These are phyloP conservation scores for Syncephalastrum contaminatum DNA, from an alignment of 371 early-diverging fungal genomes.

Conservation along the genomic window DNA sequence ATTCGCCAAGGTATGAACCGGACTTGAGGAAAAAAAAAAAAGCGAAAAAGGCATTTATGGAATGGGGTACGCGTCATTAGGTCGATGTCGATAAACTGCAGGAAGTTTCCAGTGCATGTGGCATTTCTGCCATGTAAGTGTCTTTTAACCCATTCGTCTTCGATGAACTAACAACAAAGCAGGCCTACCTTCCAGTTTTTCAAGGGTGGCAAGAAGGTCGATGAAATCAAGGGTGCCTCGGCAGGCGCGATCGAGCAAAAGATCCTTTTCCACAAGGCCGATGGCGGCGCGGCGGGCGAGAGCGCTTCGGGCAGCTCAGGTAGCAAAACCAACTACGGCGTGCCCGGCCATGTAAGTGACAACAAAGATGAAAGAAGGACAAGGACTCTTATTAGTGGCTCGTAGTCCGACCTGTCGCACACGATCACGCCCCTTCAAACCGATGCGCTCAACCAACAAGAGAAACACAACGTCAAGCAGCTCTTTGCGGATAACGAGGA, in stretches of 20 bases:
- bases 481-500: constrained; percentile 71
- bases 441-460: constrained; percentile 86
- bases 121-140: constrained; percentile 23
- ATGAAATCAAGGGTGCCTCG: constrained; percentile 71
- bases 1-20: constrained; percentile 55
- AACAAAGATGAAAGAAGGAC: neutral
- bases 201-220: constrained; percentile 63
- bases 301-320: constrained; percentile 15
- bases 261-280: constrained; percentile 40
- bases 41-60: neutral
- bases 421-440: constrained; percentile 73
- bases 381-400: too few species aligned
- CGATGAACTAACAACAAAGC: too few species aligned
- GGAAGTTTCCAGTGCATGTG: constrained; percentile 33
- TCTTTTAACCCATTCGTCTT: too few species aligned
- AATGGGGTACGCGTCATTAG: constrained; percentile 16
- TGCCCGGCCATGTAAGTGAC: constrained; percentile 56
- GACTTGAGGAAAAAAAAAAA: neutral
- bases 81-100: constrained; percentile 59
- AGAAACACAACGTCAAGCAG: constrained; percentile 69
- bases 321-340: constrained; percentile 41
- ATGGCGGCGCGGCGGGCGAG: constrained; percentile 18
- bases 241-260: constrained; percentile 45
- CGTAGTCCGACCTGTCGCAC: constrained; percentile 65
- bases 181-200: constrained; percentile 68